A percentile compares a stretch with the other conserved stretches of the same genome.
Conservation (phyloP, 129 eudicot species). For the carrot (Daucus carota) region DNA sequence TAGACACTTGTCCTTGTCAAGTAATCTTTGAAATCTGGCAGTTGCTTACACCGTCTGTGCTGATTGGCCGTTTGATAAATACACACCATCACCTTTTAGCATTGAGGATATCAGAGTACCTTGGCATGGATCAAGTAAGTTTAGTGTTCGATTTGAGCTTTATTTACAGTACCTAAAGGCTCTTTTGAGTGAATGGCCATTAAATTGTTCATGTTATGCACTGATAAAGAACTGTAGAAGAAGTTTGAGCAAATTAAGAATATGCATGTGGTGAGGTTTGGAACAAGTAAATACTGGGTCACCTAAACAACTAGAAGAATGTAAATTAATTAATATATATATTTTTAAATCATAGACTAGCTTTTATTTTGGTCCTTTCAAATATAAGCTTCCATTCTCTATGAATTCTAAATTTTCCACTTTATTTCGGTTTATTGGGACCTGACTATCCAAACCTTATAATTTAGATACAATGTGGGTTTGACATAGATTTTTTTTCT, state of each 20-base stretch:
- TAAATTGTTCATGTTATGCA: background rate
- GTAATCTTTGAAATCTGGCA: slow-evolving; percentile 19
- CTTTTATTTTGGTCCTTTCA: no score
- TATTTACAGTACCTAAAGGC: background rate
- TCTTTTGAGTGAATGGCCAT: background rate
- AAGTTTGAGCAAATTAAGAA: background rate
- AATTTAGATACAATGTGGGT: no score
- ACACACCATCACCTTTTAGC: slow-evolving; percentile 81
- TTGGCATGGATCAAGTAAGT: slow-evolving; percentile 77
- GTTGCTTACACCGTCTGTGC: slow-evolving; percentile 93
- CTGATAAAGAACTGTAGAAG: background rate
- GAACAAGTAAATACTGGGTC: no score
- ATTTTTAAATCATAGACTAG: no score
- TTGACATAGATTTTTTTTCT: no score
- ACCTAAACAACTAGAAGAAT: no score
- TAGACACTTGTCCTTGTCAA: background rate
- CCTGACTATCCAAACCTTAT: no score
- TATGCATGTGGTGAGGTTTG: no score
- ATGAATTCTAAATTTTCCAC: no score
- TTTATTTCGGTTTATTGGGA: no score
- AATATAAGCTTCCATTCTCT: no score
- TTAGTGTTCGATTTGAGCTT: slow-evolving; percentile 2
- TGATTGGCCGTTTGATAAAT: slow-evolving; percentile 88
- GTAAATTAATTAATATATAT: no score
- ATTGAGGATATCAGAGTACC: slow-evolving; percentile 81